These are phyloP conservation scores for Ophiocordyceps camponoti-floridani DNA, from an alignment of 2,329 filamentous ascomycete genomes.

Conservation along the genomic window DNA sequence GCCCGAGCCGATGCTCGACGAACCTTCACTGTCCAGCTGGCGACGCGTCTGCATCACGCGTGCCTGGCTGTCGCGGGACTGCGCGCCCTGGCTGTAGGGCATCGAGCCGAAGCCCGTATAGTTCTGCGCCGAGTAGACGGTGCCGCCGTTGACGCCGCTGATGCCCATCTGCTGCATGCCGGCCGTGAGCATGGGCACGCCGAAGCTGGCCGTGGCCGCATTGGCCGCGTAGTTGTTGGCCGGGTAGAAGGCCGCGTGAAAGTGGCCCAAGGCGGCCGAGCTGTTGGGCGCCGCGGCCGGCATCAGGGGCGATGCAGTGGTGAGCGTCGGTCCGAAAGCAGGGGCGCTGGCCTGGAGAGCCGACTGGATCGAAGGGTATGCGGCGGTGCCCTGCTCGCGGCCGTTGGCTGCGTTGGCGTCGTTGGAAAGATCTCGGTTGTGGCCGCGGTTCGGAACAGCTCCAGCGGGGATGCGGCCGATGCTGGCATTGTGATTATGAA, in stretches of 20 bases:
- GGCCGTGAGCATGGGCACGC: constrained; percentile 38
- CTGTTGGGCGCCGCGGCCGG: constrained; percentile 8
- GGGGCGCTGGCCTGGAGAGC: constrained; percentile 64
- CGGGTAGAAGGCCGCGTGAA: constrained; percentile 15
- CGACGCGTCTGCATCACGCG: constrained; percentile 62
- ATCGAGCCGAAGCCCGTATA: constrained; percentile 38
- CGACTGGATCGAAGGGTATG: constrained; percentile 45
- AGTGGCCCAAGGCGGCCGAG: constrained; percentile 9
- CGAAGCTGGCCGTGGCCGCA: constrained; percentile 8
- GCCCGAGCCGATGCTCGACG: constrained; percentile 5
- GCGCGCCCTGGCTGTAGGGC: constrained; percentile 29
- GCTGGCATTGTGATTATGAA: constrained; percentile 66
- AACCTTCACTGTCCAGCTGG: constrained; percentile 55
- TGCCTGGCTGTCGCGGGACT: constrained; percentile 55
- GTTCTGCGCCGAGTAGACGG: constrained; percentile 36
- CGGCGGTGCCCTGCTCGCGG: constrained; percentile 24
- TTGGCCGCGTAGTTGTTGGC: constrained; percentile 3
- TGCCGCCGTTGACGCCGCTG: constrained; percentile 20
- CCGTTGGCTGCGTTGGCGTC: constrained; percentile 21
- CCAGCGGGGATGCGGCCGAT: constrained; percentile 61
- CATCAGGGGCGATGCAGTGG: constrained; percentile 10
- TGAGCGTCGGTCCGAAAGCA: constrained; percentile 51
- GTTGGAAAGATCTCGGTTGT: constrained; percentile 52
- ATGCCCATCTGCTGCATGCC: constrained; percentile 51
- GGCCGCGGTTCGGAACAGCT: constrained; percentile 40